Evolutionary conservation across 2,329 filamentous ascomycete species (phyloP), one percentile per base, ranked within the genome.

Genomic region (Coniochaeta hoffmannii): DNA sequence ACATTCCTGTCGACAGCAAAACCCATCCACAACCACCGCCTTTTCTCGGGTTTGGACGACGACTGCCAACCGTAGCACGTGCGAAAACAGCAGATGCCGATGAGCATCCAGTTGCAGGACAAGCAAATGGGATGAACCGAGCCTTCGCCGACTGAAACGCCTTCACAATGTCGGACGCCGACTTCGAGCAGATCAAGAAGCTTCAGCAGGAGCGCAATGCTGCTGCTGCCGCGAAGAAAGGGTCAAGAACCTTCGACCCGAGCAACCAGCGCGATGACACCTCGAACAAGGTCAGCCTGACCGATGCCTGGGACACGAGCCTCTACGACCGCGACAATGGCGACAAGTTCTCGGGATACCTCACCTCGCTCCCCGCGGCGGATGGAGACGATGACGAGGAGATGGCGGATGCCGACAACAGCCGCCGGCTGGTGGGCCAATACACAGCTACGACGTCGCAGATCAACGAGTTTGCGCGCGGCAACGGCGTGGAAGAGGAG

Each of bases 161-260:
- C 19, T 52, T 61, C 71, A 80, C 70, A 64, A 86, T 87, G 83
- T 85, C 83, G 74, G 82, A 86, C 77, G 87, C 88, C 73, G 90
- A 95, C 73, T 94, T 96, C 74, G 89, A 94, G 69, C 82, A 86
- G 67, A 88, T 96, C 73, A 86, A 86, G 75, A 88, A 86, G 79
- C 87, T 93, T 69, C 91, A 96, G 79, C 87, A 88, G 73, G 91
- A 96, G 87, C 90, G 92, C 71, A 96, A 96, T 74, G 87, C 88
- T 71, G 80, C 83, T 66, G 82, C 88, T 65, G 83, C 86, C 66
- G 80, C 79, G 61, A 94, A 90, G 78, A 92, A 92, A 78, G 86
- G 88, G 75, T 88, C 86, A 71, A 88, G 84, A 77, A 82, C 85
- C 72, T 88, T 89, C 72, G 89, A 94, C 75, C 78, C 83, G 62